Conservation (phyloP, 2,329 filamentous ascomycete genomes). For the Aspergillus felis region DNA sequence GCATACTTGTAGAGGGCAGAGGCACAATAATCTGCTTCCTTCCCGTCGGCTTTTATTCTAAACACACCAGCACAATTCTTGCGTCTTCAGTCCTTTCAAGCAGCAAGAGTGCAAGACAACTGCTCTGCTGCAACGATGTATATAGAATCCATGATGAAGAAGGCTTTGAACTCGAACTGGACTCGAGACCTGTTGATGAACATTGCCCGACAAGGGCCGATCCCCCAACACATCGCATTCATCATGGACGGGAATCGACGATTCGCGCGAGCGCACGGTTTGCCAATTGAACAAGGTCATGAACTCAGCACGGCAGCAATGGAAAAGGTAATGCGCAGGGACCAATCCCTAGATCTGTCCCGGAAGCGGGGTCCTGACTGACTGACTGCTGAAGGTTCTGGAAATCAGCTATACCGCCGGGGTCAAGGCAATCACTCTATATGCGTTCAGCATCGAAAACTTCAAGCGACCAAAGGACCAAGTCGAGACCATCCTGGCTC, state of each 20-base stretch:
- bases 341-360: background rate
- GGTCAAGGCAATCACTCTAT: constrained; percentile 6
- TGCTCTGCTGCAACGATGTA: no score
- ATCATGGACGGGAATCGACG: constrained; percentile 15
- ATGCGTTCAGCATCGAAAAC: constrained; percentile 14
- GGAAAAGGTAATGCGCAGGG: background rate
- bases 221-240: constrained; percentile 10
- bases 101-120: no score
- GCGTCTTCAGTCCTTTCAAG: no score
- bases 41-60: no score
- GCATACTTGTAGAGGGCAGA: no score
- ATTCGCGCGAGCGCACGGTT: constrained; percentile 2
- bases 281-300: background rate
- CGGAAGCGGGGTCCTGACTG: background rate
- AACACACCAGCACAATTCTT: no score
- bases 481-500: background rate
- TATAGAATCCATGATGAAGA: no score
- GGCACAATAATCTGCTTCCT: no score
- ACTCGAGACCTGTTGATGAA: background rate
- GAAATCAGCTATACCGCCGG: background rate
- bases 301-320: background rate
- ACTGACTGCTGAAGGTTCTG: background rate
- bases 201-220: constrained; percentile 2
- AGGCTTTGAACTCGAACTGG: no score
- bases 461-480: constrained; percentile 10